These are phyloP conservation scores for Didymella glomerata DNA, from an alignment of 2,329 filamentous ascomycete species.

Conservation along the genomic window DNA sequence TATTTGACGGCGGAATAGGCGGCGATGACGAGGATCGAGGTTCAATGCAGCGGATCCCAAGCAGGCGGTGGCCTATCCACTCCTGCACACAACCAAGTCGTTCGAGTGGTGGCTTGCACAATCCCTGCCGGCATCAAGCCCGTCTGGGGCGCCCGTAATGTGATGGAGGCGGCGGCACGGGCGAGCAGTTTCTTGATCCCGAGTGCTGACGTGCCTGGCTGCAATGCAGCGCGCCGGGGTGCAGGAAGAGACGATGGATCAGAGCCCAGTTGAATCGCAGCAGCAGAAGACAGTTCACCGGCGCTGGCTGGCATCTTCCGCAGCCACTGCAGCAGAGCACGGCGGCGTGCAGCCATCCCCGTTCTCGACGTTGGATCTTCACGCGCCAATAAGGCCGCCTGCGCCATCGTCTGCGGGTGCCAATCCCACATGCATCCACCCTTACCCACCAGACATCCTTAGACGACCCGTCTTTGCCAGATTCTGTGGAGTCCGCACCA, in stretches of 20 bases:
- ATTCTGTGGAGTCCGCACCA: slow-evolving; percentile 14
- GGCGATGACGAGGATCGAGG: slow-evolving; percentile 32
- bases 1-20: slow-evolving; percentile 30
- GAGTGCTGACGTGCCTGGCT: not conserved
- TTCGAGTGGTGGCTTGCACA: slow-evolving; percentile 41
- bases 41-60: slow-evolving; percentile 32
- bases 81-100: slow-evolving; percentile 34
- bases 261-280: not conserved
- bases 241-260: slow-evolving; percentile 1
- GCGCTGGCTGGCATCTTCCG: not conserved
- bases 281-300: not conserved
- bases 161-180: slow-evolving; percentile 23
- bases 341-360: slow-evolving; percentile 27
- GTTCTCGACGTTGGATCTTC: slow-evolving; percentile 28
- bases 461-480: slow-evolving; percentile 28
- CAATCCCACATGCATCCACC: slow-evolving; percentile 29
- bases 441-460: slow-evolving; percentile 16
- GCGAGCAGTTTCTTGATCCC: slow-evolving; percentile 6
- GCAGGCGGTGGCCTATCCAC: slow-evolving; percentile 31
- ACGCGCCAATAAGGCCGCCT: slow-evolving; percentile 28
- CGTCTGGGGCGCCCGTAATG: slow-evolving; percentile 24
- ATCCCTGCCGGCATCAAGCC: slow-evolving; percentile 34
- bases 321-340: slow-evolving; percentile 1
- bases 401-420: slow-evolving; percentile 24
- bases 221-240: slow-evolving; percentile 7